Evolutionary conservation across 2,329 filamentous ascomycete species (phyloP), one percentile per base, ranked within the genome.

Genomic region (Monascus ruber): DNA sequence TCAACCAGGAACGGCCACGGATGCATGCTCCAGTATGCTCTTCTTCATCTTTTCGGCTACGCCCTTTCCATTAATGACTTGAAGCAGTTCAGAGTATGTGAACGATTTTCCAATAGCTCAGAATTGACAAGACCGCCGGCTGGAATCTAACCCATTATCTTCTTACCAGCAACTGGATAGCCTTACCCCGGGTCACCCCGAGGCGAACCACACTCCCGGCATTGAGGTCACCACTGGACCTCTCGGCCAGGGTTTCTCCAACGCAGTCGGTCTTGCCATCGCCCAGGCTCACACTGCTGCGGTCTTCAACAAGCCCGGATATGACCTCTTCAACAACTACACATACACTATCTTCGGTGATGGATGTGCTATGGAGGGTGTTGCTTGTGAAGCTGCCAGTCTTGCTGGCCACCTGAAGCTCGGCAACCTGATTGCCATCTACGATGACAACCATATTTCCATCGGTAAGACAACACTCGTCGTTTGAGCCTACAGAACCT

Each of bases 21-120:
- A 56, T 98, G 91, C 79, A 94, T 98, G 88, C 85, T 98, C 45
- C 91, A 95, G 68, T 98, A 98, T 81, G 84, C 89, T 59, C 78
- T 98, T 54, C 83, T 98, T 58, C 91, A 98, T 74, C 76, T 98
- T 41, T 94, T 88, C 69, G 91, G 91, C 66, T 98, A 94, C 66
- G 77, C 71, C 48, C 56, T 98, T 54, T 77, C 77, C 59, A 73
- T 98, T 46, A 85, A 98, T 59, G 91, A 96, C 70, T 68, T 98
- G 55, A 98, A 96, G 80, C 70, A 73, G 56, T 98, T 98, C 85
- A 83, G 91, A 68, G 87, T 94, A 79, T 67, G 85, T 74, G 43
- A 17, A 31, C 10, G 25, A 31, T 29, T 33, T 9, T 17, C 17
- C 17, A 17, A 17, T 17, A 17, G 17, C 17, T 17, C 17, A 17